Base-by-base conservation (phyloP, 164 flowering plant species). In the Annona squamosa region DNA sequence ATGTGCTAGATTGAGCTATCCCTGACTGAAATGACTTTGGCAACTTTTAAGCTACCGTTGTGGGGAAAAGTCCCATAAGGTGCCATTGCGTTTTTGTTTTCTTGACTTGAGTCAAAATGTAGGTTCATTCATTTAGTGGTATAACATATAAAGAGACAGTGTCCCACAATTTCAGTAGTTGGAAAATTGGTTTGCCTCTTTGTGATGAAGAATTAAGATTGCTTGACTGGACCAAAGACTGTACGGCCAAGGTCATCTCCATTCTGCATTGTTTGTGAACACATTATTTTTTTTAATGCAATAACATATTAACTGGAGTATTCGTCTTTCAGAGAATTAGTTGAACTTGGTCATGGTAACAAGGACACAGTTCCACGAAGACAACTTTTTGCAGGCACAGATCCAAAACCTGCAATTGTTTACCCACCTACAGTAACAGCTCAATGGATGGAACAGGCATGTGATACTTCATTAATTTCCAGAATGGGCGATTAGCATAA, bases 371-470 rank as follows among this genome's bases (percentile, higher is more conserved):
- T 79, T 48, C 84, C 87, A 74, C 83, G 94, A 76, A 85, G 85
- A 74, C 99, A 92, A 79, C 90, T 93, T 77, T 96, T 96, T 84
- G 90, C 90, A 74, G 93, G 93, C 18, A 89, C 87, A 47, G 93
- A 87, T 65, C 72, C 85, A 74, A 89, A 84, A 73, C 89, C 93
- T 67, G 90, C 94, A 48, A 86, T 93, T 65, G 73, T 79, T 13
- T 96, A 84, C 83, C 97, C 99, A 79, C 97, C 95, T 46, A 78
- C 68, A 19, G 89, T 82, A 68, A 88, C 97, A 62, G 89, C 97
- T n/a, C 93, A 91, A 72, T 92, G 99, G 99, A 92, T 90, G 81
- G 98, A 93, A 75, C 97, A 93, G 94, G 97, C 90, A 80, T 4
- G 41, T n/a, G 47, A 64, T 69, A 13, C 48, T 3, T 19, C 46